phyloP scores from a whole-genome alignment of 768 basidiomycete genomes.

The Mycena chlorophos region DNA sequence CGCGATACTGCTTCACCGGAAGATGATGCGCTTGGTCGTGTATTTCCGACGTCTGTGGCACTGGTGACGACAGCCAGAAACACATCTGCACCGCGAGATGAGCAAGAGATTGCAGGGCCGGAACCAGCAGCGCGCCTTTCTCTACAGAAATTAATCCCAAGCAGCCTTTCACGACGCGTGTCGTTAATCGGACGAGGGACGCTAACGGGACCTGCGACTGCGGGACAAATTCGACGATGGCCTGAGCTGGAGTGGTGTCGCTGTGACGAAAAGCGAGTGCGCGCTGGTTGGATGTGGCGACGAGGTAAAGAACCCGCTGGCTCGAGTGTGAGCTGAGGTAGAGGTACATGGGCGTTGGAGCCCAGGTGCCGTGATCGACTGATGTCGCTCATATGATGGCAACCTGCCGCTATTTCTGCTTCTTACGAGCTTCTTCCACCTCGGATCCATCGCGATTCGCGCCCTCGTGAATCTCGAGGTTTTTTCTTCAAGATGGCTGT shows the following conservation, averaged over 20 bases:
- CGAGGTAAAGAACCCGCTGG: constrained; percentile 63
- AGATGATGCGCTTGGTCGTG: constrained; percentile 48
- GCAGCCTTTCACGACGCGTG: constrained; percentile 75
- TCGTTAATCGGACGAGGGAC: constrained; percentile 69
- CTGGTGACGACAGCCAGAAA: constrained; percentile 83
- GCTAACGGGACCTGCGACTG: constrained; percentile 62
- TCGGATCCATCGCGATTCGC: background rate
- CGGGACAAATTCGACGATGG: constrained; percentile 83
- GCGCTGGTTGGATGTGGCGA: constrained; percentile 60
- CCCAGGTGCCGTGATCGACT: constrained; percentile 5
- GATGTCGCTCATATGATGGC: background rate
- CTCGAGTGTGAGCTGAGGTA: constrained; percentile 59
- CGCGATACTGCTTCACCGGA: constrained; percentile 70
- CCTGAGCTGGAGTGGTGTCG: constrained; percentile 51
- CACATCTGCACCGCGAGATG: constrained; percentile 53
- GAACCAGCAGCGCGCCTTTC: constrained; percentile 48
- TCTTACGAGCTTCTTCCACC: background rate
- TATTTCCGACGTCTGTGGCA: constrained; percentile 73
- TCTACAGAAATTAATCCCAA: constrained; percentile 78
- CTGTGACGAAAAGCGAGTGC: constrained; percentile 75
- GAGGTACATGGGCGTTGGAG: constrained; percentile 58
- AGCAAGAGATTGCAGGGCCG: background rate
- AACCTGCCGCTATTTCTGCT: background rate
- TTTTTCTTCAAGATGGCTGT: too few species aligned
- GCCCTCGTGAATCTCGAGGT: too few species aligned